Evolutionary conservation across 768 basidiomycete species (phyloP), one percentile per base, ranked within the genome.

Genomic region (Harrya chromipes): DNA sequence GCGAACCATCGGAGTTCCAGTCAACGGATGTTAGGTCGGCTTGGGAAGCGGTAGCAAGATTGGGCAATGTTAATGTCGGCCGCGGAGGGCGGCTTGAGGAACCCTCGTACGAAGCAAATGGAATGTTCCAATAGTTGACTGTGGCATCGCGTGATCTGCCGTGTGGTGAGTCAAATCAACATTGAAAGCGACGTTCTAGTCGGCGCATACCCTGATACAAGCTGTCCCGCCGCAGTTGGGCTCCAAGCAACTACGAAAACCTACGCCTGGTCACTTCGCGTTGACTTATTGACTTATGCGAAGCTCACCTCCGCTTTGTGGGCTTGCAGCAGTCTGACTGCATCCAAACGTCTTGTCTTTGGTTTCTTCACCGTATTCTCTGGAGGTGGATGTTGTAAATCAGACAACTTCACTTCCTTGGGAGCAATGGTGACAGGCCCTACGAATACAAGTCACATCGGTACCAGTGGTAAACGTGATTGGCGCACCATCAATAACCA

Each of bases 201-300:
- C 31, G 42, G 43, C 35, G 58, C 80, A 52, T 66, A 89, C 88
- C 90, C 90, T 24, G 88, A 82, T 19, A 86, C 86, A 16, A 92
- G 68, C n/a, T 82, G 59, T 34, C 78, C 73, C 26, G 71, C 72
- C 29, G 76, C 71, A 33, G 69, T 72, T 12, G 90, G 88, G 67
- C 88, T 91, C 75, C 87, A 92, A 4, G 84, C 80, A 47, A 87
- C 87, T 6, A 87, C 82, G 47, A 90, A 92, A 7, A 92, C 86
- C 88, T 90, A 48, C 40, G 19, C 24, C 23, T 47, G n/a, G n/a
- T 63, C 24, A 39, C 20, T 41, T 34, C 40, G 17, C 41, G 38
- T 37, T 46, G 20, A 37, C 13, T 14, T 19, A 46, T 52, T 38
- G 14, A 59, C 53, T 51, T 61, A 58, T 34, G 64, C 21, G 5